Evolutionary conservation across 2,329 filamentous ascomycete genomes (phyloP), one percentile per base, ranked within the genome.

Genomic region (Aspergillus oerlinghausenensis): DNA sequence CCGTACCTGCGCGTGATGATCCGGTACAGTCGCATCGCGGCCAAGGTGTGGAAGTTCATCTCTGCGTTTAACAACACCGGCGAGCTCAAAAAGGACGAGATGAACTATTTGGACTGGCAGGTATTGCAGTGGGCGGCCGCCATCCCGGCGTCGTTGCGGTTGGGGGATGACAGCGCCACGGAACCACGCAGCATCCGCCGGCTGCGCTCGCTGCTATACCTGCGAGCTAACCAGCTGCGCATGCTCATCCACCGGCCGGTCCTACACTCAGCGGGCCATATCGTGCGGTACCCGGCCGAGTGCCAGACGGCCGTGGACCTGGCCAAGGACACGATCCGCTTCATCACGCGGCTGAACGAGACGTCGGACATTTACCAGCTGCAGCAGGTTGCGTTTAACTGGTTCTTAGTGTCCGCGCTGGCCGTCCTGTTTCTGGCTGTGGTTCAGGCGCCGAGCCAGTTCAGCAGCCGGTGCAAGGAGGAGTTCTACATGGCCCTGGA

Each of bases 1-100:
- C 89, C 89, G 0, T 96, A 93, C 65, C 79, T 96, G 1, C 85
- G 86, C n/a, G 86, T 88, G 42, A 96, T 96, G 90, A 88, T 96
- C 50, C 82, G 83, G 2, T 96, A 95, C 70, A 91, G 88, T 51
- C 84, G 85, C 51, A 86, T 97, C 28, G 88, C 87, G 4, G 91
- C 89, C 55, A 92, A 89, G 70, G 90, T 96, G 5, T 96, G 92
- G 91, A 84, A 83, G 51, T 86, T 90, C 2, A 87, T 95, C n/a
- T 84, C 88, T 11, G 84, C 86, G 40, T 86, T 86, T 52, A 86
- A 88, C 43, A 77, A 84, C 32, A 80, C 83, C 0, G 80, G 82
- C 51, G 85, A 88, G 50, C 79, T 89, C 52, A 86, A 85, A 60
- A 84, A 85, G 43, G 86, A 89, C 55, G 88, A 93, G 61, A 89